Evolutionary conservation across 1,139 yeast genomes (phyloP).

Genomic region (Geotrichum candidum): DNA sequence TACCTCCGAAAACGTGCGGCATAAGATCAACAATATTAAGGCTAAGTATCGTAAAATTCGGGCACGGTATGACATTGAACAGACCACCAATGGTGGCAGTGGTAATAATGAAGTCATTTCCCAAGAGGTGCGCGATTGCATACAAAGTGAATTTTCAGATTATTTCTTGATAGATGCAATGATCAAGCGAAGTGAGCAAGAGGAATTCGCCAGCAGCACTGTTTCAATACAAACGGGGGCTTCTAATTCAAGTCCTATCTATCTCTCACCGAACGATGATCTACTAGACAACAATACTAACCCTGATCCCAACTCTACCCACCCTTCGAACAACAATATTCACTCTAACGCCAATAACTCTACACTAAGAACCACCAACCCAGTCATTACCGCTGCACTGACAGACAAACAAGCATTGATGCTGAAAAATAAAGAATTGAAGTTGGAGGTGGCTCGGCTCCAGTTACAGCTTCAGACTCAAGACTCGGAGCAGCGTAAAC

Average conservation of each 20-base stretch:
- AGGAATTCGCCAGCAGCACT: background rate
- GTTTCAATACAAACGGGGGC: background rate
- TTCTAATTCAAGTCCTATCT: background rate
- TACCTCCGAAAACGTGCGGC: constrained; percentile 15
- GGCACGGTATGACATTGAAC: constrained; percentile 2
- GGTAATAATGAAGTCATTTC: background rate
- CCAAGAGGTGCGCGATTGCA: background rate
- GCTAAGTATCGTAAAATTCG: constrained; percentile 13
- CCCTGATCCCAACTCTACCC: background rate
- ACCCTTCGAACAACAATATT: background rate
- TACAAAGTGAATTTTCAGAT: constrained; percentile 12
- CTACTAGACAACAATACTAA: background rate
- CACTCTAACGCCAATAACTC: background rate
- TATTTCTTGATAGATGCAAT: constrained; percentile 8
- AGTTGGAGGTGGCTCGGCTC: constrained; percentile 10
- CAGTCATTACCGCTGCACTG: background rate
- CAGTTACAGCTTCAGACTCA: background rate
- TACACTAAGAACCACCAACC: background rate
- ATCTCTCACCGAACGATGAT: background rate
- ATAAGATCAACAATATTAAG: constrained; percentile 14
- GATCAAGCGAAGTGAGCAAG: constrained; percentile 3
- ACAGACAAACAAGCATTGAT: constrained; percentile 2
- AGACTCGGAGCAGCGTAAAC: background rate
- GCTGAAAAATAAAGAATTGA: constrained; percentile 6
- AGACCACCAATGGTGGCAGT: background rate